Evolutionary conservation across 352 stramenopile species (phyloP), one percentile per base, ranked within the genome.

Genomic region (Pythium utonaiense): DNA sequence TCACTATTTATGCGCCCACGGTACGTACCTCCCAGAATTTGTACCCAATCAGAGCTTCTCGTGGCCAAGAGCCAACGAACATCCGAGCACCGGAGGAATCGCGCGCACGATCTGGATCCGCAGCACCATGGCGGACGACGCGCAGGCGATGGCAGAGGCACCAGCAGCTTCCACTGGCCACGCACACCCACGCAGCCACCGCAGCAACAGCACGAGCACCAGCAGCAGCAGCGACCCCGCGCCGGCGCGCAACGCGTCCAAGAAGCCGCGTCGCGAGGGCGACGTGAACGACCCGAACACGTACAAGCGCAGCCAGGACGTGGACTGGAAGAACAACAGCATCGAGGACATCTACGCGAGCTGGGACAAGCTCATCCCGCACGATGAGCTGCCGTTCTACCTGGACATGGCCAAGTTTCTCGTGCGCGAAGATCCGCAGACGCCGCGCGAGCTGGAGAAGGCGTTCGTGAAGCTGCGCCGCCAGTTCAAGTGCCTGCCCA

Each of bases 401-500:
- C 73, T 93, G 55, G 69, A 80, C 31, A 95, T 97, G 82, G 78
- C 85, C 33, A 62, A 64, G n/a, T 93, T 95, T 64, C 74, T 97
- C 16, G 78, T 91, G 1, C 62, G 73, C 0, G 66, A 85, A 21
- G 66, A 95, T 49, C 81, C 83, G 25, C 85, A 93, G 72, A 90
- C 82, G 12, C 66, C 78, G 21, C 77, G 83, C 25, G 83, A 88
- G 50, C 77, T 97, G 21, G 88, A 96, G 60, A 95, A 95, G 66
- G 70, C 71, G 24, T 93, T 96, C 30, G 74, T 93, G 25, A 70
- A 87, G 44, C 74, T 97, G 24, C 84, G 90, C 27, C 83, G 87
- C 30, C 57, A 79, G 73, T 91, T 93, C 73, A 97, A 97, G 74
- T 93, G 83, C 53, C 67, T 94, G 24, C 89, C 91, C 17, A 96